Conservation (phyloP, 176 grass and related monocot genomes). For the Juncus effusus region DNA sequence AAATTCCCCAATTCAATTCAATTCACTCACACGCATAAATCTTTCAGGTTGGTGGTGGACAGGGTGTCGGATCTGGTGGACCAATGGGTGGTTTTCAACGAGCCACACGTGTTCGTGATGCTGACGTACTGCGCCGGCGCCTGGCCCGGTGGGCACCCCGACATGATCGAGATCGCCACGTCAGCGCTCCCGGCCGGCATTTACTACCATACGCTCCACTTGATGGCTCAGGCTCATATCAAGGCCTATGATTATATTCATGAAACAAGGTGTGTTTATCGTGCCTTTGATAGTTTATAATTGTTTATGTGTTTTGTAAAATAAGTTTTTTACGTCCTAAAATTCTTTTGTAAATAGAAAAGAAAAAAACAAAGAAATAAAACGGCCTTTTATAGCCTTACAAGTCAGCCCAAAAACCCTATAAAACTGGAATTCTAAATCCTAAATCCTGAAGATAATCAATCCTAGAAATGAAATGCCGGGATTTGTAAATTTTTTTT, state of each 20-base stretch:
- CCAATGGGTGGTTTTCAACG: conserved; percentile 95
- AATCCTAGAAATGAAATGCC: too few species aligned
- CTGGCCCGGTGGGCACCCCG: conserved; percentile 95
- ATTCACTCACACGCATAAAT: too few species aligned
- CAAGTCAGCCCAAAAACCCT: too few species aligned
- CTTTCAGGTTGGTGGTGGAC: conserved; percentile 71
- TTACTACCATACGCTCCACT: conserved; percentile 79
- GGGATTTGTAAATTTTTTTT: too few species aligned
- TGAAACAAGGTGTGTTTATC: conserved; percentile 44
- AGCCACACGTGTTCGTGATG: conserved; percentile 92
- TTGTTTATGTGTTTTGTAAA: conserved; percentile 1
- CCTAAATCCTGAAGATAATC: too few species aligned
- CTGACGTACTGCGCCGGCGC: conserved; percentile 92
- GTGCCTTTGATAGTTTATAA: not conserved
- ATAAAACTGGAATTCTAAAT: too few species aligned
- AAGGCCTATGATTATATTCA: conserved; percentile 90
- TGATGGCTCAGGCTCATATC: conserved; percentile 74
- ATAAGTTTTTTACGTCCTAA: conserved; percentile 22
- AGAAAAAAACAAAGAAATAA: conserved; percentile 27
- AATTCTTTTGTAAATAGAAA: conserved; percentile 36
- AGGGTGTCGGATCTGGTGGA: conserved; percentile 86
- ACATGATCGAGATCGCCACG: conserved; percentile 76
- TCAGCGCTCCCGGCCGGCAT: conserved; percentile 83
- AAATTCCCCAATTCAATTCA: too few species aligned
- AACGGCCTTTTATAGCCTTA: too few species aligned